A percentile compares a stretch with the other conserved stretches of the same genome.
phyloP scores from a whole-genome alignment of 202 grass and related monocot genomes.

The Setaria viridis region DNA sequence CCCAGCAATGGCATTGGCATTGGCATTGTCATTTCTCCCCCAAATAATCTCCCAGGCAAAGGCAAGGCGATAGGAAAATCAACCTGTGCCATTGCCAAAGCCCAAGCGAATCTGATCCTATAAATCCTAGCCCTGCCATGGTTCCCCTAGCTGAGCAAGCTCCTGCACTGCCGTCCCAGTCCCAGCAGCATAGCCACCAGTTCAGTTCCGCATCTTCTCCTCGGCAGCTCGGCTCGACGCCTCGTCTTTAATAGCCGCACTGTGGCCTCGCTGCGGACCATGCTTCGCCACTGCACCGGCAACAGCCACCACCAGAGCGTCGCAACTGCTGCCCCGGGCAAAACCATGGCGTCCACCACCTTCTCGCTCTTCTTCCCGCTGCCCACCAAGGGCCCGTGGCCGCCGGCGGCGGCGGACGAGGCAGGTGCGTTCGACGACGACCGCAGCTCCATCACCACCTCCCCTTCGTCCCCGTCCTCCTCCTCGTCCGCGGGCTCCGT shows the following conservation, averaged over 20 bases:
- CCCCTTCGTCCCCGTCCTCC: slow-evolving; percentile 47
- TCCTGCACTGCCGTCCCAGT: not conserved
- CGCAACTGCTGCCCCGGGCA: not conserved
- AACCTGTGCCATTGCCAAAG: not conserved
- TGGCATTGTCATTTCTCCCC: not conserved
- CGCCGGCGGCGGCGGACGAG: not conserved
- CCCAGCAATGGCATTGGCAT: not conserved
- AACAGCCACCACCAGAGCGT: not conserved
- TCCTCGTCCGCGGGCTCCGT: slow-evolving; percentile 50
- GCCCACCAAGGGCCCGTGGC: slow-evolving; percentile 12
- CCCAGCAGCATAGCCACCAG: not conserved
- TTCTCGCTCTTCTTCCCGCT: slow-evolving; percentile 60
- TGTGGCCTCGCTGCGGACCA: slow-evolving; percentile 13
- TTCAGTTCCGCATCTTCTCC: not conserved
- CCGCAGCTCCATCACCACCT: slow-evolving; percentile 49
- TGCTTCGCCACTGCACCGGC: slow-evolving; percentile 43
- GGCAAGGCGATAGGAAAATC: not conserved
- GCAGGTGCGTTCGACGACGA: slow-evolving; percentile 30
- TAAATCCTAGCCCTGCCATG: slow-evolving; percentile 32
- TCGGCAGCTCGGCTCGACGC: not conserved
- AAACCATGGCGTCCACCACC: slow-evolving; percentile 52
- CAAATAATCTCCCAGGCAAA: not conserved
- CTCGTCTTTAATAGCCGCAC: slow-evolving; percentile 19
- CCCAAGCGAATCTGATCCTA: slow-evolving; percentile 27
- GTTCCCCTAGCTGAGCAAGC: not conserved